Conservation (phyloP, 2,329 filamentous ascomycete genomes). For the Cercospora zeae-maydis region DNA sequence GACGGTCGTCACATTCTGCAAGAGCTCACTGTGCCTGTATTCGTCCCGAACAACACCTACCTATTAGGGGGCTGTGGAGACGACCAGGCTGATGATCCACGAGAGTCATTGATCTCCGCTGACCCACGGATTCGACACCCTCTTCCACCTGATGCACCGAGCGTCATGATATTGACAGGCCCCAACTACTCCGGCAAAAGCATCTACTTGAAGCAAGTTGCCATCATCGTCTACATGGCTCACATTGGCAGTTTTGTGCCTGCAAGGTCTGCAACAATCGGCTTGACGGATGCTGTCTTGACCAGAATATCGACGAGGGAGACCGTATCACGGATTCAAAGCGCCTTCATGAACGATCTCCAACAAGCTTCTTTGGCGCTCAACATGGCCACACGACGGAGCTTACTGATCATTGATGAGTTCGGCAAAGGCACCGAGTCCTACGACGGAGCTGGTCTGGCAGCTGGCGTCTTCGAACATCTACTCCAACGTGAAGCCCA, state of each 20-base stretch:
- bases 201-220: constrained; percentile 89
- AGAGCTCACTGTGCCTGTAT: constrained; percentile 74
- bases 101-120: constrained; percentile 4
- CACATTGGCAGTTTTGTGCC: constrained; percentile 93
- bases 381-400: constrained; percentile 69
- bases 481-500: constrained; percentile 49
- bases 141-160: constrained; percentile 45
- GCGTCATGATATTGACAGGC: constrained; percentile 77
- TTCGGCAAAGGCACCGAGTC: constrained; percentile 71
- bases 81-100: constrained; percentile 11
- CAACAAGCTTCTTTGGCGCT: constrained; percentile 79
- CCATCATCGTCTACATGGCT: constrained; percentile 84
- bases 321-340: constrained; percentile 61
- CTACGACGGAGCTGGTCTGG: constrained; percentile 61
- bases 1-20: constrained; percentile 84
- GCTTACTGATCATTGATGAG: constrained; percentile 86
- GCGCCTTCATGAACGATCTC: constrained; percentile 75
- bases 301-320: constrained; percentile 77
- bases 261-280: constrained; percentile 69
- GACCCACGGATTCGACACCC: neutral
- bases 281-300: constrained; percentile 87
- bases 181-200: constrained; percentile 98
- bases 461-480: constrained; percentile 59
- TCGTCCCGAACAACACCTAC: constrained; percentile 77
- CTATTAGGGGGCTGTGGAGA: constrained; percentile 58